Conservation (phyloP, 306 rosid genomes). For the Quercus glauca region DNA sequence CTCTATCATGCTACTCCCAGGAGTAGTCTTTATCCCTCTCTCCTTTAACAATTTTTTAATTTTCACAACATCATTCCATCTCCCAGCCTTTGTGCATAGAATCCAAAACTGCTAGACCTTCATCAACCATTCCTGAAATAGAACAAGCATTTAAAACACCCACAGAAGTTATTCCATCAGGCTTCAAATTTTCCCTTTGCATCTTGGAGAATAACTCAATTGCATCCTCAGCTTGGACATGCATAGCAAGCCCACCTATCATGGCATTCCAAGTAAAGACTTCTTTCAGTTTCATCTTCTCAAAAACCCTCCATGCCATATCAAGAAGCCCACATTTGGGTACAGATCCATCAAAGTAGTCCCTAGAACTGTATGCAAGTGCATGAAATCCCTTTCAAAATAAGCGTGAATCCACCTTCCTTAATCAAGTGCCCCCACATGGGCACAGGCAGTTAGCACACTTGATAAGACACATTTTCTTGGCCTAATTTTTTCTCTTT, state of each 20-base stretch:
- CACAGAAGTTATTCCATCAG: constrained; percentile 41
- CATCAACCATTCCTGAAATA: constrained; percentile 47
- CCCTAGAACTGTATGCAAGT: constrained; percentile 48
- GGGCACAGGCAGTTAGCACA: constrained; percentile 57
- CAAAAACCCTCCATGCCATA: constrained; percentile 65
- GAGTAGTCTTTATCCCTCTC: too few species aligned
- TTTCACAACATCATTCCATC: constrained; percentile 22
- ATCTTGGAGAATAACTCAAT: constrained; percentile 48
- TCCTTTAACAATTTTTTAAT: too few species aligned
- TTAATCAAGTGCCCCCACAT: constrained; percentile 54
- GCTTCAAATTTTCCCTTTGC: constrained; percentile 39
- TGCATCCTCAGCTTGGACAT: constrained; percentile 56
- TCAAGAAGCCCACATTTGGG: constrained; percentile 54
- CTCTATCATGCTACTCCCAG: too few species aligned
- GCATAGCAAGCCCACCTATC: constrained; percentile 59
- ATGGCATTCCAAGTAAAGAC: constrained; percentile 68
- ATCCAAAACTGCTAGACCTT: constrained; percentile 41
- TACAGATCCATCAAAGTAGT: constrained; percentile 64
- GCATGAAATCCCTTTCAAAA: constrained; percentile 37
- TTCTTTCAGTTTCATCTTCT: constrained; percentile 39
- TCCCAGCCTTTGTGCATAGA: constrained; percentile 41
- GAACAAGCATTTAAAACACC: constrained; percentile 56
- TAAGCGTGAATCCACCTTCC: constrained; percentile 64
- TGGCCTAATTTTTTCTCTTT: constrained; percentile 33
- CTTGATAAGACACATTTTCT: constrained; percentile 43